phyloP scores from a whole-genome alignment of 164 flowering plant genomes.

The Kalanchoe fedtschenkoi region DNA sequence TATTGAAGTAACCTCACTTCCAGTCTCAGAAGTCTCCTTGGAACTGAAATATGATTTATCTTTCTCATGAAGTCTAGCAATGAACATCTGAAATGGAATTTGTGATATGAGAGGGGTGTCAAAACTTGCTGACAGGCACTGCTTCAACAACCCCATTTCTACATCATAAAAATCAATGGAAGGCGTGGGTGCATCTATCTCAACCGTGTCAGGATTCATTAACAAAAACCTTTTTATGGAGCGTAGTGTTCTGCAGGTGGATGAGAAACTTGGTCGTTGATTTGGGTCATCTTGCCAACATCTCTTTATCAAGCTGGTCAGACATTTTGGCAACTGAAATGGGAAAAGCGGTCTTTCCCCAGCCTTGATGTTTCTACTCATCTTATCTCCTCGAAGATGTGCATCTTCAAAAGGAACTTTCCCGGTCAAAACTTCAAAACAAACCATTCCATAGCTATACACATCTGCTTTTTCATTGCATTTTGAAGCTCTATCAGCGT shows the following conservation, averaged over 20 bases:
- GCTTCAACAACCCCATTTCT: constrained; percentile 35
- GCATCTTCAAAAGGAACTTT: constrained; percentile 86
- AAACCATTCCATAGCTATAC: constrained; percentile 84
- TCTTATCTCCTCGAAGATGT: constrained; percentile 90
- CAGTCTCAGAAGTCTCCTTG: constrained; percentile 55
- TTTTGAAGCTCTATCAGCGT: constrained; percentile 17
- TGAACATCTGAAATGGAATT: constrained; percentile 86
- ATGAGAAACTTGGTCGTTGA: constrained; percentile 69
- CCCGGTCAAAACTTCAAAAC: constrained; percentile 76
- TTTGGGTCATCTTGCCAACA: constrained; percentile 81
- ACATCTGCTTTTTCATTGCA: constrained; percentile 73
- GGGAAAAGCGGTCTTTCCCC: constrained; percentile 95
- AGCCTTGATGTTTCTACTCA: constrained; percentile 80
- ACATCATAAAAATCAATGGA: constrained; percentile 50
- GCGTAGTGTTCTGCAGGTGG: constrained; percentile 69
- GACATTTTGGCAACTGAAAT: constrained; percentile 43
- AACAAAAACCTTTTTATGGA: constrained; percentile 53
- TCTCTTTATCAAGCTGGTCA: constrained; percentile 57
- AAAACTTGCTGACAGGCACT: constrained; percentile 22
- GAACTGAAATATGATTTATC: constrained; percentile 24
- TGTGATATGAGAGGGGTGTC: constrained; percentile 24
- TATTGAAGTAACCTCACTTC: constrained; percentile 55
- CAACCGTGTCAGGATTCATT: constrained; percentile 62
- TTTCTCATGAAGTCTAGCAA: constrained; percentile 45
- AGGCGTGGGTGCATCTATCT: constrained; percentile 46